These are phyloP conservation scores for Botrytis aclada DNA, from an alignment of 2,329 filamentous ascomycete species.

Conservation along the genomic window DNA sequence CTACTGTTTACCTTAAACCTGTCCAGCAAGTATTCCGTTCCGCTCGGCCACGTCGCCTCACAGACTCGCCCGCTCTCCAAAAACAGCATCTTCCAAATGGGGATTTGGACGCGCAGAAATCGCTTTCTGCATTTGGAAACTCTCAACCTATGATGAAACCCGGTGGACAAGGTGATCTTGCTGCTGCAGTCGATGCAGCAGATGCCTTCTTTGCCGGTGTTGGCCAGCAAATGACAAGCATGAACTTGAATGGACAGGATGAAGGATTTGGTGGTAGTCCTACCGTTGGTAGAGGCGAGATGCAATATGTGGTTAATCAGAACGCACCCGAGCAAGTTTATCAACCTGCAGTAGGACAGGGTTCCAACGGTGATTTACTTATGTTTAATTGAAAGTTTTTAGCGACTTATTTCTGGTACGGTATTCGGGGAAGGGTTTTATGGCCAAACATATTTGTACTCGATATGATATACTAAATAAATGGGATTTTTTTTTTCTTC, in stretches of 20 bases:
- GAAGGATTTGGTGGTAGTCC: constrained; percentile 60
- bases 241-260: constrained; percentile 60
- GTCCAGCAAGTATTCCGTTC: constrained; percentile 95
- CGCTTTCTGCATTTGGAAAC: constrained; percentile 55
- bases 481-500: not conserved
- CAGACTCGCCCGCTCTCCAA: constrained; percentile 83
- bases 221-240: constrained; percentile 68
- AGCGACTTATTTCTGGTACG: constrained; percentile 1
- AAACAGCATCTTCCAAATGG: constrained; percentile 59
- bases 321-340: constrained; percentile 74
- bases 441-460: not conserved
- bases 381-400: constrained; percentile 16
- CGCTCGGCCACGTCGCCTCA: constrained; percentile 74
- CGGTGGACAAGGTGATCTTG: constrained; percentile 49
- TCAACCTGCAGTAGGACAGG: constrained; percentile 62
- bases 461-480: constrained; percentile 10
- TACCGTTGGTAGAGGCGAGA: constrained; percentile 47
- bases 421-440: not conserved
- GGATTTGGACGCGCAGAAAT: constrained; percentile 56
- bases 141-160: constrained; percentile 36
- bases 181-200: constrained; percentile 75
- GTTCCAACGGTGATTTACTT: constrained; percentile 69
- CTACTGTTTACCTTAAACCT: constrained; percentile 96
- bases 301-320: constrained; percentile 74
- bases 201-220: constrained; percentile 85